These are phyloP conservation scores for Dictyostelium gargantuum DNA, from an alignment of 208 protist species.

Conservation along the genomic window DNA sequence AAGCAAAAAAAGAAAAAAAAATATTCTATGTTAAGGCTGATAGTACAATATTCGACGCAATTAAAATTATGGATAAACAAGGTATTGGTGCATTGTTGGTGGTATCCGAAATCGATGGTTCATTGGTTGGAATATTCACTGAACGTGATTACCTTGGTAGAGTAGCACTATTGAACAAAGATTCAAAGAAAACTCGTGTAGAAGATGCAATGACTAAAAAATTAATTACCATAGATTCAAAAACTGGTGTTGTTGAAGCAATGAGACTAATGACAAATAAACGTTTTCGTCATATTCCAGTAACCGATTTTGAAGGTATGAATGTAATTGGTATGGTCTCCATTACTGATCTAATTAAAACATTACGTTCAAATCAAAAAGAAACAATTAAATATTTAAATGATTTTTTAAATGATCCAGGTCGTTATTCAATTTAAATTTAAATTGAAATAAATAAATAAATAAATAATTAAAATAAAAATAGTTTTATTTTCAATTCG, in stretches of 20 bases:
- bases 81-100: slow-evolving; percentile 16
- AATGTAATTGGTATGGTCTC: slow-evolving; percentile 25
- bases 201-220: slow-evolving; percentile 12
- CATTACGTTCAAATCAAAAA: slow-evolving; percentile 22
- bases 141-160: slow-evolving; percentile 46
- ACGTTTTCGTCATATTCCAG: slow-evolving; percentile 43
- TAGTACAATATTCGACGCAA: not conserved
- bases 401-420: slow-evolving; percentile 3
- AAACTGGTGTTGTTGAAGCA: not conserved
- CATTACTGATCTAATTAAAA: slow-evolving; percentile 32
- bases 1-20: not conserved
- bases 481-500: too few species aligned
- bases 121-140: slow-evolving; percentile 19
- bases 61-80: slow-evolving; percentile 10
- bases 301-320: not conserved
- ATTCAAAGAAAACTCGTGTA: not conserved
- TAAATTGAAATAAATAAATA: not conserved
- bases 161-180: not conserved
- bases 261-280: slow-evolving; percentile 14
- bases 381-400: slow-evolving; percentile 53
- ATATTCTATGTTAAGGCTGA: not conserved
- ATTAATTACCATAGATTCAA: not conserved
- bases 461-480: not conserved
- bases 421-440: not conserved
- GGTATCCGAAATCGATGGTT: not conserved